Conservation (phyloP, 83 land plant genomes). For the Isoetes engelmannii region DNA sequence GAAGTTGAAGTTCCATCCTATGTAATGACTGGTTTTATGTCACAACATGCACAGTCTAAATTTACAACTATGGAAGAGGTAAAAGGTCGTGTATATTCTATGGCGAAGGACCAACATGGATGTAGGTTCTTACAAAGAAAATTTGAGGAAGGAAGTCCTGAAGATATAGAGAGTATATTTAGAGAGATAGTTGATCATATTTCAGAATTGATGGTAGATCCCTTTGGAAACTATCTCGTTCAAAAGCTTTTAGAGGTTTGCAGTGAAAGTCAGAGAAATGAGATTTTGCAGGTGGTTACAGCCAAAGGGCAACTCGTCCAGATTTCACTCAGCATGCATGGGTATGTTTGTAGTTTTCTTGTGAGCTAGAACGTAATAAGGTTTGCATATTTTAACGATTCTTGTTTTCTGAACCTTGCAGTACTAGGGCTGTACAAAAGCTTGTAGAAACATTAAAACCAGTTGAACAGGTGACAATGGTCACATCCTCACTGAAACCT, state of each 20-base stretch:
- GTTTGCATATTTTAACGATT: no score
- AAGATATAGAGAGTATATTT: conserved; percentile 6
- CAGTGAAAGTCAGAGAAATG: conserved; percentile 9
- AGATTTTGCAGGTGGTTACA: conserved; percentile 7
- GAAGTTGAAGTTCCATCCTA: no score
- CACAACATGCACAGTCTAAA: background rate
- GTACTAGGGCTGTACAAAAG: conserved; percentile 51
- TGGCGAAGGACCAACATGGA: conserved; percentile 11
- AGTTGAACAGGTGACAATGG: conserved; percentile 27
- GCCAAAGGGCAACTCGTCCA: conserved; percentile 8
- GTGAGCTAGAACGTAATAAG: no score
- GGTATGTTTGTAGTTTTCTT: background rate
- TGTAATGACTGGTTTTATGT: no score
- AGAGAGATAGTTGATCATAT: conserved; percentile 12
- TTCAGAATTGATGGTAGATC: conserved; percentile 14
- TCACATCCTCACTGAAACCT: conserved; percentile 31
- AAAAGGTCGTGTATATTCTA: conserved; percentile 4
- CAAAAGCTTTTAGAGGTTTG: conserved; percentile 15
- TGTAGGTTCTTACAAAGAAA: conserved; percentile 7
- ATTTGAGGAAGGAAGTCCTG: conserved; percentile 4
- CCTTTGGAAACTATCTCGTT: conserved; percentile 11
- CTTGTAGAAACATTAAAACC: conserved; percentile 36
- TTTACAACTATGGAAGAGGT: background rate
- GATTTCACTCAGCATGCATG: conserved; percentile 13
- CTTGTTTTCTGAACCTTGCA: conserved; percentile 12